Base-by-base conservation (phyloP, 805 yeast genomes). In the Yueomyces sinensis region DNA sequence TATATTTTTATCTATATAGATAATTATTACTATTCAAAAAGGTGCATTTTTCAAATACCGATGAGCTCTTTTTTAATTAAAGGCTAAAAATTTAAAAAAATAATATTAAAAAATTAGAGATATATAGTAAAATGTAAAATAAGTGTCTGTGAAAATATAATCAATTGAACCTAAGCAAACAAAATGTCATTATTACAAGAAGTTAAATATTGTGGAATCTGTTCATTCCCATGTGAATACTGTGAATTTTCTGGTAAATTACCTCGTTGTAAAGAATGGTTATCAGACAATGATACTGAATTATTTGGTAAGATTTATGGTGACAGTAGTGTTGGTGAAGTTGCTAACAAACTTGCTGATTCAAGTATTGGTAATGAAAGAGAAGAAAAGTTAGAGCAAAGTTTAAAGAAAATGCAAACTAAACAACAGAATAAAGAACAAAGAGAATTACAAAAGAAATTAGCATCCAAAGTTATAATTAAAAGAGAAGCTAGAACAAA, bases 401-500 rank as follows among this genome's bases (percentile, higher is more conserved):
- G 86, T 39, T 63, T 89, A 37, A 80, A 78, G 47, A 87, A 80
- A 64, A 74, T 78, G 56, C 95, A 83, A 56, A 75, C 79, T 37
- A 84, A 82, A 54, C 89, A 86, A 47, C 93, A 82, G 45, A 78
- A 77, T 38, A 81, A 79, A 55, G 81, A 78, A 42, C 93, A 84
- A 56, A 67, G 94, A 41, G 95, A 83, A 50, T 61, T 82, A 40
- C 82, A 76, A 43, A 79, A 76, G 59, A 75, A 78, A 52, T 62
- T 83, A 37, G 69, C 82, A n/a, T 74, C 89, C 5, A 86, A 83
- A 52, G 87, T 87, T 33, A 57, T 72, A 32, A 76, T 87, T 50
- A 87, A 82, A 62, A 69, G 94, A 54, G 82, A 86, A 39, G 95
- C 84, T 48, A 72, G 97, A 56, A 82, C 93, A 23, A 82, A 82